Evolutionary conservation across 208 protist genomes (phyloP).

Genomic region (Sergeia podlipaevii): DNA sequence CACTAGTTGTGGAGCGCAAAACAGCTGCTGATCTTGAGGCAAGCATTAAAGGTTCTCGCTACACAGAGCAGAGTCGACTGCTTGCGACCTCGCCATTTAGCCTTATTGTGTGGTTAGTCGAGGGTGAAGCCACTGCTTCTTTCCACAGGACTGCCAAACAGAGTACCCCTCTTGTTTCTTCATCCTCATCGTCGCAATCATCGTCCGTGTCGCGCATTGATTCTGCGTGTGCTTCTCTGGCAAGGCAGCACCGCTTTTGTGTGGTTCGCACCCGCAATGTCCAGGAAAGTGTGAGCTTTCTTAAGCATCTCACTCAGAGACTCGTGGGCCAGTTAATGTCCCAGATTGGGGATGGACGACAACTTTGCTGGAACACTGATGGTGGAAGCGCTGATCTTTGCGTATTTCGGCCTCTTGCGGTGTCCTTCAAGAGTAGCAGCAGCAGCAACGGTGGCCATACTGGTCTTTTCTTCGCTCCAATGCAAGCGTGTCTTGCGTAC

Average conservation of each 20-base stretch:
- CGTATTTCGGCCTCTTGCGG: too few relatives aligned
- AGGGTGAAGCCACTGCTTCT: conserved; percentile 21
- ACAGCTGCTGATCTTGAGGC: conserved; percentile 66
- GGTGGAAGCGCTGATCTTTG: too few relatives aligned
- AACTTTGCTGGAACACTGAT: not conserved
- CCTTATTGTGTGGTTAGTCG: conserved; percentile 68
- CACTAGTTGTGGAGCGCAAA: conserved; percentile 79
- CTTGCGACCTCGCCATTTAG: conserved; percentile 46
- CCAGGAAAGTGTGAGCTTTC: conserved; percentile 31
- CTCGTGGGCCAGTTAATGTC: conserved; percentile 14
- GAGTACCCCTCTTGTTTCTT: too few relatives aligned
- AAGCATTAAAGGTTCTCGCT: conserved; percentile 59
- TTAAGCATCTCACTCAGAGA: conserved; percentile 23
- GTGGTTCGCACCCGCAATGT: conserved; percentile 52
- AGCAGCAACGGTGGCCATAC: too few relatives aligned
- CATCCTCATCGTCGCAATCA: conserved; percentile 1
- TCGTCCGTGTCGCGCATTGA: conserved; percentile 21
- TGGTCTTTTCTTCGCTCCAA: conserved; percentile 10
- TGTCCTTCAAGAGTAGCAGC: too few relatives aligned
- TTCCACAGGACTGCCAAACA: not conserved
- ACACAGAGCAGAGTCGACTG: conserved; percentile 63
- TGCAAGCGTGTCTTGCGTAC: conserved; percentile 13
- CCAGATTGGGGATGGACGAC: not conserved
- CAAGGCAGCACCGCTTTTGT: conserved; percentile 12
- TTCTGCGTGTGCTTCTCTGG: conserved; percentile 42